Conservation (phyloP, 169 alveolate genomes). For the Miamiensis avidus region DNA sequence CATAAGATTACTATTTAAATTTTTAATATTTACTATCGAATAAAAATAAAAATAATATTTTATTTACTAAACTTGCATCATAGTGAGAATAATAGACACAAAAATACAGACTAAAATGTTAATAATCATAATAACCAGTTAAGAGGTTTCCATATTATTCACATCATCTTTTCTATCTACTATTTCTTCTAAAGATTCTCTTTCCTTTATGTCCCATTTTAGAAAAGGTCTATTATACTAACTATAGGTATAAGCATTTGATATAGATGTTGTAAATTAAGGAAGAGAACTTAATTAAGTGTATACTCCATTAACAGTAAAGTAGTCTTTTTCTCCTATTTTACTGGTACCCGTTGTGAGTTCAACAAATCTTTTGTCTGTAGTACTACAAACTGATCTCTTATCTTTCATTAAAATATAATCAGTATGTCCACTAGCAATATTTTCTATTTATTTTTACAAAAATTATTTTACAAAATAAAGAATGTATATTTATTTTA, state of each 20-base stretch:
- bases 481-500: not conserved
- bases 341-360: not conserved
- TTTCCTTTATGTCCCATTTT: not conserved
- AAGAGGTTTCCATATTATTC: not conserved
- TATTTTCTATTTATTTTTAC: not conserved
- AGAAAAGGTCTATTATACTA: not conserved
- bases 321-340: not conserved
- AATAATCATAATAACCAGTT: slow-evolving; percentile 15
- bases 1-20: not conserved
- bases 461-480: not conserved
- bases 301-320: not conserved
- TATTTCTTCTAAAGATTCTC: slow-evolving; percentile 10
- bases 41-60: too few relatives aligned
- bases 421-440: not conserved
- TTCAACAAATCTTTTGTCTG: not conserved
- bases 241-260: not conserved
- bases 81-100: not conserved
- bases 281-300: not conserved
- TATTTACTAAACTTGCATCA: slow-evolving; percentile 2
- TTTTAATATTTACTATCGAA: too few relatives aligned
- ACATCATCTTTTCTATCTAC: not conserved
- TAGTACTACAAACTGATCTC: not conserved
- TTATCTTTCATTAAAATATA: not conserved
- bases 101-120: slow-evolving; percentile 2
- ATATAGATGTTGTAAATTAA: not conserved